A percentile compares a stretch with the other conserved stretches of the same genome.
Evolutionary conservation across 495 filamentous ascomycete genomes (phyloP).

Genomic region (Xylaria flabelliformis): DNA sequence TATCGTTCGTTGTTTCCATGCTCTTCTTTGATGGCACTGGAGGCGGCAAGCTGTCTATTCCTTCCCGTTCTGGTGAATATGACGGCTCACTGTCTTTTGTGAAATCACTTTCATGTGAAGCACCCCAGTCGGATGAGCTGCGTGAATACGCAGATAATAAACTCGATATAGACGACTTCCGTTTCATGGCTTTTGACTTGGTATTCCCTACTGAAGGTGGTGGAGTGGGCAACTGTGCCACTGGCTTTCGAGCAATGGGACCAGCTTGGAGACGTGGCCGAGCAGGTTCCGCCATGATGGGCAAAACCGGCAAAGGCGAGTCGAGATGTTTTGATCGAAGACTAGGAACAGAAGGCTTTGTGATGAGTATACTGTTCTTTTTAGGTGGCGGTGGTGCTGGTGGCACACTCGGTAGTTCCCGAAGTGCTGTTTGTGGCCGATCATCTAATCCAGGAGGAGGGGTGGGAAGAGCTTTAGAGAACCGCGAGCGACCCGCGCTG

Average conservation of each 20-base stretch:
- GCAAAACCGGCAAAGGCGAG: constrained; percentile 34
- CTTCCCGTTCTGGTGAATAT: constrained; percentile 40
- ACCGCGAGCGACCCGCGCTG: constrained; percentile 41
- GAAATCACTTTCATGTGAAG: constrained; percentile 42
- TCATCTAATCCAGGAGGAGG: constrained; percentile 34
- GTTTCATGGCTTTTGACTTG: constrained; percentile 36
- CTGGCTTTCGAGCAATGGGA: constrained; percentile 38
- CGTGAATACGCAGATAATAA: constrained; percentile 54
- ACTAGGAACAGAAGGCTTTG: constrained; percentile 27
- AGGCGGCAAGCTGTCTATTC: constrained; percentile 29
- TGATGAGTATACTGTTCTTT: constrained; percentile 35
- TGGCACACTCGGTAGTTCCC: constrained; percentile 28
- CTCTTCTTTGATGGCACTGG: constrained; percentile 30
- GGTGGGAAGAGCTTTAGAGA: constrained; percentile 46
- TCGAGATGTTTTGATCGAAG: constrained; percentile 26
- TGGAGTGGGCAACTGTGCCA: constrained; percentile 34
- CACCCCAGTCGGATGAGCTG: constrained; percentile 46
- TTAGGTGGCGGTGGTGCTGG: constrained; percentile 36
- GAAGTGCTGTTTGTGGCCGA: constrained; percentile 29
- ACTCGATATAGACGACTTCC: constrained; percentile 52
- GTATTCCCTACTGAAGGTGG: constrained; percentile 9
- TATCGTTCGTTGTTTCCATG: constrained; percentile 21
- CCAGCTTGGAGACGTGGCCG: constrained; percentile 27
- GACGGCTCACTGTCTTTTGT: constrained; percentile 46
- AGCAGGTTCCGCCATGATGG: constrained; percentile 26